A percentile compares a stretch with the other conserved stretches of the same genome.
These are phyloP conservation scores for Chaetomiaceae sp. DNA, from an alignment of 2,329 filamentous ascomycete genomes.

Conservation along the genomic window DNA sequence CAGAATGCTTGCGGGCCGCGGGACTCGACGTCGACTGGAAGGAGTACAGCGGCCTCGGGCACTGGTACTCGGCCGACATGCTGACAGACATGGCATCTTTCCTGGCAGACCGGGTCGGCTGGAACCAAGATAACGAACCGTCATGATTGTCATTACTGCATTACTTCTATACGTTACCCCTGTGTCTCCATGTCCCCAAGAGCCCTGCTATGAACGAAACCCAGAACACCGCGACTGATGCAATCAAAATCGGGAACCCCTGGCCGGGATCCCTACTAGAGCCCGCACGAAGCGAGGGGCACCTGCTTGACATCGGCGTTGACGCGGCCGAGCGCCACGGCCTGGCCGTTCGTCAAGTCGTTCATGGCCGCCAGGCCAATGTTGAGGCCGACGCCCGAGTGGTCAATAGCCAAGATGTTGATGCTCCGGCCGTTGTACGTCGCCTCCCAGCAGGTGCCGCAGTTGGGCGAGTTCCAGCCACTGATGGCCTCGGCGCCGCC, in stretches of 20 bases:
- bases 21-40: slow-evolving; percentile 32
- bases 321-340: slow-evolving; percentile 43
- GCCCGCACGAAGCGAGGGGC: slow-evolving; percentile 36
- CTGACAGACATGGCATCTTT: slow-evolving; percentile 30
- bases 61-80: slow-evolving; percentile 41
- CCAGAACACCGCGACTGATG: not conserved
- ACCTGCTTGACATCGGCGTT: slow-evolving; percentile 44
- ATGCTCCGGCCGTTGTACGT: slow-evolving; percentile 46
- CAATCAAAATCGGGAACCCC: not conserved
- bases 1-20: slow-evolving; percentile 30
- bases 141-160: slow-evolving; percentile 10
- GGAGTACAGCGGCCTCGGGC: slow-evolving; percentile 36
- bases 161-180: too few relatives aligned
- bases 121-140: not conserved
- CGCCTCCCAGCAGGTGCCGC: slow-evolving; percentile 54
- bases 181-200: too few relatives aligned
- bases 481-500: slow-evolving; percentile 46
- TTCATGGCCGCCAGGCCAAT: slow-evolving; percentile 52
- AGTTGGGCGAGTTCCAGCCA: slow-evolving; percentile 33
- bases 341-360: slow-evolving; percentile 47
- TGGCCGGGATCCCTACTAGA: slow-evolving; percentile 15
- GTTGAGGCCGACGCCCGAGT: slow-evolving; percentile 46
- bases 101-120: not conserved
- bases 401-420: slow-evolving; percentile 52
- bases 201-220: not conserved